A percentile compares a stretch with the other conserved stretches of the same genome.
These are phyloP conservation scores for Debaryomyces prosopidis DNA, from an alignment of 805 yeast genomes.

Conservation along the genomic window DNA sequence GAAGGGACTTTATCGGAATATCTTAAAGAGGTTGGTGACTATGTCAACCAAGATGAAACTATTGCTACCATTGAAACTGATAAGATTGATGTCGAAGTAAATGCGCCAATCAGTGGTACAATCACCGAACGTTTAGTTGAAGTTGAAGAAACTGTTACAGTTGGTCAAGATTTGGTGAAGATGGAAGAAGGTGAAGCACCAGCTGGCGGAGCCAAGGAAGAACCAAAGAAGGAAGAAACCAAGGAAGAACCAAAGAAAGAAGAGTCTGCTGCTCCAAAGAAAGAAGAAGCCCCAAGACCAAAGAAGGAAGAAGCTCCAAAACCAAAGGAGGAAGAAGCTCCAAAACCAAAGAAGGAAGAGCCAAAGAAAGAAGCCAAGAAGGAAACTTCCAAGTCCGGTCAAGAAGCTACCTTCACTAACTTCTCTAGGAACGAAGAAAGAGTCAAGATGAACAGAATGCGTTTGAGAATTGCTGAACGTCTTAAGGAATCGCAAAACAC, in stretches of 20 bases:
- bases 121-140: conserved; percentile 77
- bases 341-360: conserved; percentile 26
- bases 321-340: conserved; percentile 28
- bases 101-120: conserved; percentile 90
- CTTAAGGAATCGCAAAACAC: conserved; percentile 99
- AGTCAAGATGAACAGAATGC: conserved; percentile 99
- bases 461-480: conserved; percentile 97
- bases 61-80: conserved; percentile 98
- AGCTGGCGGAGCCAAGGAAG: conserved; percentile 46
- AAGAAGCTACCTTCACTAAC: conserved; percentile 39
- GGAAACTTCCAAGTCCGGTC: conserved; percentile 23
- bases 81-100: conserved; percentile 96
- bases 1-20: conserved; percentile 86
- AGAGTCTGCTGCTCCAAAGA: conserved; percentile 29
- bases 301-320: conserved; percentile 31
- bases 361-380: conserved; percentile 27
- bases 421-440: conserved; percentile 86
- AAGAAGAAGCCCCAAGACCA: conserved; percentile 34
- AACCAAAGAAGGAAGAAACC: conserved; percentile 29
- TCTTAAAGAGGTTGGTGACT: conserved; percentile 82
- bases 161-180: conserved; percentile 88
- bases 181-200: conserved; percentile 81
- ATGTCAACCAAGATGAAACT: conserved; percentile 80
- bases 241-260: conserved; percentile 22
- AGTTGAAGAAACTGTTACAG: conserved; percentile 92